Percentiles rank a stretch among this genome's conserved stretches.
Conservation (phyloP, 345 rosid species). For the Clarkia xantiana region DNA sequence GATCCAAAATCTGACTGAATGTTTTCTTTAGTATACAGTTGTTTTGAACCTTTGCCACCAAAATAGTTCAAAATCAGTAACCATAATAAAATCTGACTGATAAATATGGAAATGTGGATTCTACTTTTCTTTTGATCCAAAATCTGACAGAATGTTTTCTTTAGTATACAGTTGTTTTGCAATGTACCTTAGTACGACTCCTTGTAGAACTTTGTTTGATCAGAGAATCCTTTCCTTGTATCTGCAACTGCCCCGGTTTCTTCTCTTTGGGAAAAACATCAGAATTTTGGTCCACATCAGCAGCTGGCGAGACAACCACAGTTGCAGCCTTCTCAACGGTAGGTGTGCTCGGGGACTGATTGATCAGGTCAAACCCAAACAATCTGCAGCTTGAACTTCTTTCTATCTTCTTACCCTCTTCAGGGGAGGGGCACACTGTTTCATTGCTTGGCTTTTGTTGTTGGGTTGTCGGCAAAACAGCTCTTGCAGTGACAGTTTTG, state of each 20-base stretch:
- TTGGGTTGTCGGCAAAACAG: slow-evolving; percentile 21
- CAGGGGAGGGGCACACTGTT: slow-evolving; percentile 19
- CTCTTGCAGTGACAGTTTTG: slow-evolving; percentile 34
- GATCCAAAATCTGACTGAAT: no score
- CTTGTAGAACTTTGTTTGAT: slow-evolving; percentile 52
- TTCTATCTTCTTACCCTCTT: slow-evolving; percentile 40
- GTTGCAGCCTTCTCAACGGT: slow-evolving; percentile 17
- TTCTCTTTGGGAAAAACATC: slow-evolving; percentile 39
- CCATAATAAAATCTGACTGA: no score
- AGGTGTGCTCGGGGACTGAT: slow-evolving; percentile 16
- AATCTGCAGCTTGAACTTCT: slow-evolving; percentile 33
- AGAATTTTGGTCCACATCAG: slow-evolving; percentile 40
- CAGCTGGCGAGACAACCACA: slow-evolving; percentile 9
- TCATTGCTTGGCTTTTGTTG: slow-evolving; percentile 27
- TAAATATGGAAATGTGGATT: no score
- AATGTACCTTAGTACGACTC: slow-evolving; percentile 53
- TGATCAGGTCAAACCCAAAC: slow-evolving; percentile 67
- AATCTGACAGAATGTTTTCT: no score
- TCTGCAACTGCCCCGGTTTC: slow-evolving; percentile 32
- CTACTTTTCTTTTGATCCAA: no score
- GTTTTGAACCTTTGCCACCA: no score
- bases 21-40: no score
- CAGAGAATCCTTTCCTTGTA: slow-evolving; percentile 45
- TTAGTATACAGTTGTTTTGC: slow-evolving; percentile 10
- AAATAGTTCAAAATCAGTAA: slow-evolving; percentile 6